A percentile compares a stretch with the other conserved stretches of the same genome.
These are phyloP conservation scores for Candida glucosophila DNA, from an alignment of 1,139 yeast species.

Conservation along the genomic window DNA sequence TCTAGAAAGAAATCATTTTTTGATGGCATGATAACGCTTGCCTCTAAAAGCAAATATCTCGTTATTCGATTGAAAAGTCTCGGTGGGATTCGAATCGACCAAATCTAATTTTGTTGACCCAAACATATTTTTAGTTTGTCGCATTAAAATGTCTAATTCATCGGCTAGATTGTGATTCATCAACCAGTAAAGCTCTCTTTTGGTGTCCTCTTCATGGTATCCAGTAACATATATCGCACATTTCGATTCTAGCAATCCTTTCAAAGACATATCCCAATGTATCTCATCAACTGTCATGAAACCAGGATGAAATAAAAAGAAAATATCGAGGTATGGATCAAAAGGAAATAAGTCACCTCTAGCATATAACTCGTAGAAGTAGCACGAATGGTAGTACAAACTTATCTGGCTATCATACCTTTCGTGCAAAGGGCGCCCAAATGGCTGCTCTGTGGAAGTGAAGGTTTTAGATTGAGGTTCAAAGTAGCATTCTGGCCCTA, in stretches of 20 bases:
- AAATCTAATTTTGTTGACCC: conserved; percentile 91
- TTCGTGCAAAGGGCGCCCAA: conserved; percentile 57
- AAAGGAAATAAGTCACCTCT: conserved; percentile 94
- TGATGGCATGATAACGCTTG: conserved; percentile 85
- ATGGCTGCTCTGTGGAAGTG: conserved; percentile 28
- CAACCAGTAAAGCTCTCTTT: conserved; percentile 68
- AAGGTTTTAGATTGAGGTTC: conserved; percentile 43
- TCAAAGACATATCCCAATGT: conserved; percentile 76
- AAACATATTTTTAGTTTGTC: conserved; percentile 63
- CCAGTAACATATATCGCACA: conserved; percentile 91
- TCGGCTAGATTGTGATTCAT: conserved; percentile 49
- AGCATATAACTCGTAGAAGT: conserved; percentile 83
- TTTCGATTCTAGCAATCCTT: conserved; percentile 83
- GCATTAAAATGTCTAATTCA: conserved; percentile 76
- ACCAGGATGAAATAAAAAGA: conserved; percentile 94
- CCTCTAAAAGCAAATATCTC: conserved; percentile 89
- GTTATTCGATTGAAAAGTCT: conserved; percentile 86
- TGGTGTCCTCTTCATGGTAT: conserved; percentile 66
- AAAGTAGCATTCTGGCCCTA: conserved; percentile 87
- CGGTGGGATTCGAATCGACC: conserved; percentile 85
- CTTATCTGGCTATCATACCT: conserved; percentile 71
- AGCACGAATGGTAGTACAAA: conserved; percentile 78
- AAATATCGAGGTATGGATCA: conserved; percentile 90
- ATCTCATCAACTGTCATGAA: conserved; percentile 76
- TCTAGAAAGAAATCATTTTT: conserved; percentile 11